Evolutionary conservation across 1,139 yeast species (phyloP), one percentile per base, ranked within the genome.

Genomic region (Candida sp.): DNA sequence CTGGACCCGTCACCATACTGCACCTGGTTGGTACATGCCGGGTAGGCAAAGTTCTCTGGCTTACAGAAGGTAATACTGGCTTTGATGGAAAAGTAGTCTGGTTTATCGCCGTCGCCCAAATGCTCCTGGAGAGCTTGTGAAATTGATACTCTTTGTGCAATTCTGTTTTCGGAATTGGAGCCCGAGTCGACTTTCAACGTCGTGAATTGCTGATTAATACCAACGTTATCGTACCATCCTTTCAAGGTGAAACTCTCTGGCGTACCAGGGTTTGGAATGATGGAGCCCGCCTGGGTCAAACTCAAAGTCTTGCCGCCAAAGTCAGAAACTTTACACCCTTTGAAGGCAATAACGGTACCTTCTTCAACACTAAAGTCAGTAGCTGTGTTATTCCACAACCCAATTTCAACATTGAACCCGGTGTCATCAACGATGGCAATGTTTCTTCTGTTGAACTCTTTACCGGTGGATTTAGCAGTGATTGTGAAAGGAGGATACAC

Each of bases 201-300:
- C 60, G 84, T 83, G 73, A 88, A 91, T 40, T 69, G 72, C 55
- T 83, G 85, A 53, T 76, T 73, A 42, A 78, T 77, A 46, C 97
- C 98, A 59, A 83, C 85, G 47, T 86, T 82, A 63, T 91, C 97
- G 63, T 85, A 96, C 99, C 99, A 96, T 4, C 99, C 98, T 68
- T 91, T 90, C 59, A 96, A 80, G 49, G 83, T 80, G 67, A 85
- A 91, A 5, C 98, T 94, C 67, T 92, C 97, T 22, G 90, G 87
- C 23, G 90, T 82, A 63, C 93, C 98, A 1, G 99, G 99, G 59
- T 90, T 90, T 11, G 89, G 79, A 43, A 85, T 68, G 58, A 94
- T 72, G 3, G 90, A 80, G 31, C 97, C 93, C 9, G 91, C 80
- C 56, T 87, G 91, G 23, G 94, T 84, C 68, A 92, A 81, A 2